A percentile compares a stretch with the other conserved stretches of the same genome.
Conservation (phyloP, 768 basidiomycete genomes). For the Clitopilus hobsonii region DNA sequence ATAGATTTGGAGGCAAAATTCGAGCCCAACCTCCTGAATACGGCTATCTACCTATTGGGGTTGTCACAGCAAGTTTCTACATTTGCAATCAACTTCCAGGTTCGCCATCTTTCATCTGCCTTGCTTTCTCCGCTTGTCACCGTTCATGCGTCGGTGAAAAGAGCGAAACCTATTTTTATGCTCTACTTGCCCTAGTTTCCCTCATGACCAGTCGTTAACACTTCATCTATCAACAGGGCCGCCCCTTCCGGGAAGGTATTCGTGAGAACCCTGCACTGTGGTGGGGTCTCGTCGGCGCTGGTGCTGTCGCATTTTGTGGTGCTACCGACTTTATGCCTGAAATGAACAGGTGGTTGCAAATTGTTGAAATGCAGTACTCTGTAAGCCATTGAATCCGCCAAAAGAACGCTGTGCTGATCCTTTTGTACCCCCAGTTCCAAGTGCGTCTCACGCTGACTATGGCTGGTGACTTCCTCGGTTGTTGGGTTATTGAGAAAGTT, state of each 20-base stretch:
- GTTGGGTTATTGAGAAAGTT: conserved; percentile 74
- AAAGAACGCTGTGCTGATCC: conserved; percentile 1
- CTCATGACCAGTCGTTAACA: not conserved
- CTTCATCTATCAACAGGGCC: conserved; percentile 46
- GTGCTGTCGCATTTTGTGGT: conserved; percentile 88
- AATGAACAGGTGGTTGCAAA: conserved; percentile 93
- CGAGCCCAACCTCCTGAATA: conserved; percentile 91
- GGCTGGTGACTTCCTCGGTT: conserved; percentile 85
- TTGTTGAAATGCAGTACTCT: conserved; percentile 78
- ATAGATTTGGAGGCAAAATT: conserved; percentile 97
- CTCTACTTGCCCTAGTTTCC: conserved; percentile 1
- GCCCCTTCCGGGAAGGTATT: conserved; percentile 98
- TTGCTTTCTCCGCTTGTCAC: not conserved
- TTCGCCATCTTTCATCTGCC: conserved; percentile 16
- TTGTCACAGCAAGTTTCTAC: conserved; percentile 98
- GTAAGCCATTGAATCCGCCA: too few species aligned
- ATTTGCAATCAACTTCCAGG: conserved; percentile 97
- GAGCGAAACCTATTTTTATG: not conserved
- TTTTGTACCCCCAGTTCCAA: conserved; percentile 61
- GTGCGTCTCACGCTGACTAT: conserved; percentile 72
- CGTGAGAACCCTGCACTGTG: conserved; percentile 92
- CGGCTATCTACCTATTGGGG: conserved; percentile 92
- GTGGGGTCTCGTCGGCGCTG: conserved; percentile 88
- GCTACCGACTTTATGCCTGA: conserved; percentile 95
- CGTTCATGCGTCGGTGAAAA: not conserved